Base-by-base conservation (phyloP, 768 basidiomycete genomes). In the Tephrocybe sp. region DNA sequence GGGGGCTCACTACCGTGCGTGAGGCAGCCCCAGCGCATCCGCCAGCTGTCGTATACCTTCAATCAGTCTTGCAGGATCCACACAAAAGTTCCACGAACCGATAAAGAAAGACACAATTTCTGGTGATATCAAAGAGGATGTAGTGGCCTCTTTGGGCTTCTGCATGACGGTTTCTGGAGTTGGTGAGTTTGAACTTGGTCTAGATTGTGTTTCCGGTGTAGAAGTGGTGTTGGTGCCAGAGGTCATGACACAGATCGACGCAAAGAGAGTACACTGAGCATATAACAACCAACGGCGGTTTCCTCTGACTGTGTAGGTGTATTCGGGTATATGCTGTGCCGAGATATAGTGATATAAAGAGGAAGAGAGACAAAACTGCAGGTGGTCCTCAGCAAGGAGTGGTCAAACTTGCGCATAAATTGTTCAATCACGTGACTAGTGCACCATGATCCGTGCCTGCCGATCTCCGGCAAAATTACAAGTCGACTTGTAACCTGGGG, bases 1-100 rank as follows among this genome's bases (percentile, higher is more conserved):
- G 68, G 9, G 95, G 96, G 59, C 85, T 88, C 43, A 98, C 96
- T 12, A 97, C 90, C 2, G 95, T 97, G 48, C 95, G 76, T 52
- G 89, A 92, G 8, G 91, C 84, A 55, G 80, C 80, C 33, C 80
- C 80, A 12, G 80, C 80, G 65, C 75, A 77, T 62, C 80, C 80
- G 38, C 80, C 80, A 58, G 80, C 80, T 80, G 55, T 30, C 5
- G 30, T 28, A 51, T 33, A 44, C 47, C 33, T 18, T 42, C 11
- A 9, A 30, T 53, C 44, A 56, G 55, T 45, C n/a, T 37, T 47
- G 38, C 17, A 48, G 33, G 25, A 42, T 26, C 5, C 17, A 30
- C 37, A 7, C 14, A 17, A 25, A 17, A 44, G 26, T 54, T 47
- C 33, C 23, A 58, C 67, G 38, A 52, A 72, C 75, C 74, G 40